These are phyloP conservation scores for Blastocystis sp. DNA, from an alignment of 352 stramenopile genomes.

Conservation along the genomic window DNA sequence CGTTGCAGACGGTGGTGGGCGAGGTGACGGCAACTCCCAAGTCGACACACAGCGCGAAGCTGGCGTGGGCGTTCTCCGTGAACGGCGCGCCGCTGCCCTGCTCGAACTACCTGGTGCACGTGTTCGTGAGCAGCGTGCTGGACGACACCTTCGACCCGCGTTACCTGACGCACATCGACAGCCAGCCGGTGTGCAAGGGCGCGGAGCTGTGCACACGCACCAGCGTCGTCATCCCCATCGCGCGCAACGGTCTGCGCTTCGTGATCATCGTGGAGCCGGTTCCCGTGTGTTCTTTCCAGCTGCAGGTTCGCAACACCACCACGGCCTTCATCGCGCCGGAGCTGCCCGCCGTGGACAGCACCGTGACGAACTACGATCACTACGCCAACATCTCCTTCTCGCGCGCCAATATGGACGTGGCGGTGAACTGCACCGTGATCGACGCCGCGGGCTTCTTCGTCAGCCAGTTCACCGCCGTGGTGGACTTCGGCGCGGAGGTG, in stretches of 20 bases:
- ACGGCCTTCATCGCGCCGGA: not conserved
- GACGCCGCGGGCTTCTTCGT: not conserved
- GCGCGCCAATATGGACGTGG: slow-evolving; percentile 48
- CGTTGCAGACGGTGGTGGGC: not conserved
- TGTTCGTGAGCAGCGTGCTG: not conserved
- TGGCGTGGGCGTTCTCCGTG: not conserved
- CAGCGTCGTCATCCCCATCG: slow-evolving; percentile 1
- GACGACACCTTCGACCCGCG: slow-evolving; percentile 34
- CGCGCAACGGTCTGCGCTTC: slow-evolving; percentile 24
- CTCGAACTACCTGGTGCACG: slow-evolving; percentile 26
- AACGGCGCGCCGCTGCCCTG: not conserved
- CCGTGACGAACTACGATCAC: slow-evolving; percentile 44
- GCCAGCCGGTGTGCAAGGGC: slow-evolving; percentile 32
- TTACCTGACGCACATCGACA: slow-evolving; percentile 36
- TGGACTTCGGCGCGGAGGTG: slow-evolving; percentile 12
- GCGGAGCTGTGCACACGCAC: not conserved
- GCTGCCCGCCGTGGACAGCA: not conserved
- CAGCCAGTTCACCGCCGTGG: slow-evolving; percentile 1
- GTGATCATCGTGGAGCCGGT: slow-evolving; percentile 28
- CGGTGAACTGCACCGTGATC: slow-evolving; percentile 41
- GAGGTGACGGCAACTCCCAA: not conserved
- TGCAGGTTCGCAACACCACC: not conserved
- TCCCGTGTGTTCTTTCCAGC: not conserved
- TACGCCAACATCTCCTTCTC: slow-evolving; percentile 50
- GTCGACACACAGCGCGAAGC: slow-evolving; percentile 14